phyloP scores from a whole-genome alignment of 331 rosid species.

The Telfairia occidentalis region DNA sequence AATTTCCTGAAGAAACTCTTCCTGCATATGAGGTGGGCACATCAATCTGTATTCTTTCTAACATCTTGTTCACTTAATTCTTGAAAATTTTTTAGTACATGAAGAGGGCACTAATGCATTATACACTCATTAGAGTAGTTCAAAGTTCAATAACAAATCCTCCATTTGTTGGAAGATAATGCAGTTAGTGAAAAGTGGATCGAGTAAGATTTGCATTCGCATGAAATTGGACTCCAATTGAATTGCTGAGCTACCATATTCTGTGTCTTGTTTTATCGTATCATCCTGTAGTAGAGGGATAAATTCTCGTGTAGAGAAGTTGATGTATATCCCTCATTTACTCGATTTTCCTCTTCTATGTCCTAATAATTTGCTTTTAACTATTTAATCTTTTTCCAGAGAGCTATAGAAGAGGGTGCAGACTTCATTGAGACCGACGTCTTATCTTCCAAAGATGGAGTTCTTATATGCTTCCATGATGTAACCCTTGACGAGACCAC shows the following conservation, averaged over 20 bases:
- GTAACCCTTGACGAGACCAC: constrained; percentile 62
- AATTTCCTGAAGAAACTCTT: constrained; percentile 86
- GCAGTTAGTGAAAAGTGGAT: background rate
- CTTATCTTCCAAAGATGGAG: constrained; percentile 77
- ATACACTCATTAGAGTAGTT: background rate
- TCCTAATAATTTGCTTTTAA: background rate
- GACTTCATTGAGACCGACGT: constrained; percentile 95
- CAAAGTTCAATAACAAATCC: background rate
- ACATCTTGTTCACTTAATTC: background rate
- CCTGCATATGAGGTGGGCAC: constrained; percentile 57
- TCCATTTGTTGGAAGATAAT: background rate
- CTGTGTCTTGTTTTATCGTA: background rate
- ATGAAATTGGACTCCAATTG: background rate
- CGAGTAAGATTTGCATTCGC: background rate
- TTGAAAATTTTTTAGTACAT: background rate
- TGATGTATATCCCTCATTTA: background rate
- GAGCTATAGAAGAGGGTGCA: constrained; percentile 94
- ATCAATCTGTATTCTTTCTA: background rate
- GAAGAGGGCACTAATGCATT: background rate
- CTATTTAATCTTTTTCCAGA: constrained; percentile 34
- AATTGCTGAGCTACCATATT: background rate
- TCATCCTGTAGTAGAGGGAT: background rate
- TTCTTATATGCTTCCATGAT: constrained; percentile 79
- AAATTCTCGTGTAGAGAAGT: background rate
- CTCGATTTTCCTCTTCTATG: background rate